phyloP scores from a whole-genome alignment of 73 alveolate genomes.

The Tetrahymena elliotti region DNA sequence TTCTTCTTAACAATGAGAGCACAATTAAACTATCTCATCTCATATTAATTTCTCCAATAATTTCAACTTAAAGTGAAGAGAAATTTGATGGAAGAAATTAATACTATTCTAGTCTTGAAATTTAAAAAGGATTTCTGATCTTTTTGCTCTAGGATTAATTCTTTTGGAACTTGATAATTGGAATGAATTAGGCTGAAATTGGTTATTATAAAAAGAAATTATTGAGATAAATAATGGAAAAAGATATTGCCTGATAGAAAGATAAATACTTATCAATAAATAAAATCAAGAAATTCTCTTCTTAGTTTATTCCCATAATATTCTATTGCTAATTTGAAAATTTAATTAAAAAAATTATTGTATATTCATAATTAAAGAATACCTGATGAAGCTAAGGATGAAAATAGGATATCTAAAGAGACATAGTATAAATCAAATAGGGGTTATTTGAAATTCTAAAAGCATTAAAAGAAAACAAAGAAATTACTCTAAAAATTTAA shows the following conservation, averaged over 20 bases:
- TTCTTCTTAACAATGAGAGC: background rate
- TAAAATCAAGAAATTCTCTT: background rate
- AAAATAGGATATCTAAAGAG: too few species aligned
- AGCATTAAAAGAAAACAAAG: background rate
- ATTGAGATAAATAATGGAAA: background rate
- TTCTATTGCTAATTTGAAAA: too few species aligned
- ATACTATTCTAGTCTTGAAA: background rate
- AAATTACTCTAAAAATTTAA: too few species aligned
- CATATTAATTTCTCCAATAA: background rate
- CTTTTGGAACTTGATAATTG: background rate
- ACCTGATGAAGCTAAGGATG: background rate
- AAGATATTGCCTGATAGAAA: background rate
- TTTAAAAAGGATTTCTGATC: background rate
- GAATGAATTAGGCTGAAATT: background rate
- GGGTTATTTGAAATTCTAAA: too few species aligned
- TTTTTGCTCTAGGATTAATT: background rate
- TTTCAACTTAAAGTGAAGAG: background rate
- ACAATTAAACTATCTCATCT: background rate
- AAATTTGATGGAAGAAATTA: background rate
- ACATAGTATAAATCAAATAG: too few species aligned
- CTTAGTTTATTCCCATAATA: background rate
- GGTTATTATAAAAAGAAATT: background rate
- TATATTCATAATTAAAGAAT: too few species aligned
- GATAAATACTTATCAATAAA: background rate
- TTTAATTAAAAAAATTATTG: background rate